phyloP scores from a whole-genome alignment of 2,329 filamentous ascomycete genomes.

The Ophiostoma populinum region DNA sequence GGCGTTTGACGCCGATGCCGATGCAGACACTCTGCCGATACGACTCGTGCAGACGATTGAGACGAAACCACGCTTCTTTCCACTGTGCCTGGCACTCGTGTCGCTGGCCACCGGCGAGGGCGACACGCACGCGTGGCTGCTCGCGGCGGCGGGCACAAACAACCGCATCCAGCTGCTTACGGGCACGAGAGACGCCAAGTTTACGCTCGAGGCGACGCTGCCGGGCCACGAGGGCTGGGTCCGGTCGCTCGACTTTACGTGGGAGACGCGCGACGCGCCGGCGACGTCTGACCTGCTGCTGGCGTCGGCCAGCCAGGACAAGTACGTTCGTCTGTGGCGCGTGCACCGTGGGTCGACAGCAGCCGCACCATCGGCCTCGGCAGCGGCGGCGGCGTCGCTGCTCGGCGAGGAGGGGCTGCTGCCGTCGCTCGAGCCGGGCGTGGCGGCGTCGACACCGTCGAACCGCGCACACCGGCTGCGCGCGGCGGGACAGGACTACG shows the following conservation, averaged over 20 bases:
- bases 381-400: slow-evolving; percentile 30
- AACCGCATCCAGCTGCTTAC: slow-evolving; percentile 69
- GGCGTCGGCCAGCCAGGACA: slow-evolving; percentile 91
- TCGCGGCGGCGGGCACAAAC: slow-evolving; percentile 77
- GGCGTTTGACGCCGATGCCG: slow-evolving; percentile 32
- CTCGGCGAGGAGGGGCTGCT: slow-evolving; percentile 37
- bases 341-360: slow-evolving; percentile 54
- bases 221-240: slow-evolving; percentile 93
- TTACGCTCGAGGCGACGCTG: slow-evolving; percentile 59
- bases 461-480: slow-evolving; percentile 78
- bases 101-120: slow-evolving; percentile 53
- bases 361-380: slow-evolving; percentile 34
- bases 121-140: slow-evolving; percentile 36
- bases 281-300: slow-evolving; percentile 61
- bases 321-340: slow-evolving; percentile 89
- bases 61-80: slow-evolving; percentile 65
- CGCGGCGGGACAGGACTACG: slow-evolving; percentile 41
- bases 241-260: slow-evolving; percentile 62
- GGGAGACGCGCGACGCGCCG: slow-evolving; percentile 29
- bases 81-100: slow-evolving; percentile 54
- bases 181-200: slow-evolving; percentile 29
- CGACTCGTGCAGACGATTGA: slow-evolving; percentile 56
- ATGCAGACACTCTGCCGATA: slow-evolving; percentile 28
- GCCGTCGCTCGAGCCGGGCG: neutral
- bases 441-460: slow-evolving; percentile 62